Conservation (phyloP, 148 eudicot species). For the Chenopodium formosanum region DNA sequence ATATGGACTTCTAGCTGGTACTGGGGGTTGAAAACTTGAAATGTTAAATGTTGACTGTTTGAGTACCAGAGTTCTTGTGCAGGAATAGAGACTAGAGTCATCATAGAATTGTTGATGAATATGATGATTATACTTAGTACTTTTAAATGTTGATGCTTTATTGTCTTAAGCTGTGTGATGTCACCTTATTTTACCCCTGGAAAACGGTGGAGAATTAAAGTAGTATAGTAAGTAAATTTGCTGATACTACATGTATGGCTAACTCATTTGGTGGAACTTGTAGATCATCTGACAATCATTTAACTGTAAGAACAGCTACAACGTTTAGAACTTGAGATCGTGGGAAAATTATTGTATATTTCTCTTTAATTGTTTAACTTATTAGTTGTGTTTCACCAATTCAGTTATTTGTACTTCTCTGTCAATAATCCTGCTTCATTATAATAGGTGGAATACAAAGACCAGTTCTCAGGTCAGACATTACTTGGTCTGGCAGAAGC, state of each 20-base stretch:
- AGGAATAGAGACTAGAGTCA: background rate
- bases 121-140: no score
- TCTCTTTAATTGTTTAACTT: background rate
- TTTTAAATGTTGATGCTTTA: background rate
- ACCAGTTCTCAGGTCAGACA: slow-evolving; percentile 72
- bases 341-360: background rate
- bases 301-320: background rate
- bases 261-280: background rate
- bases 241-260: background rate
- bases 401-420: background rate
- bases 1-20: no score
- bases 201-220: background rate
- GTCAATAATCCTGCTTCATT: background rate
- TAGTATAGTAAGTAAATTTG: background rate
- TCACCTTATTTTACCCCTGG: background rate
- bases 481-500: slow-evolving; percentile 77
- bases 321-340: background rate
- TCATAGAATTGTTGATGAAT: background rate
- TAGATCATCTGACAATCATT: background rate
- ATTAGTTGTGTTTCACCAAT: background rate
- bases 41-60: background rate
- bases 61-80: background rate
- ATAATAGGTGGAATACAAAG: slow-evolving; percentile 77
- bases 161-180: background rate
- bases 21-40: background rate